These are phyloP conservation scores for Dothidotthia symphoricarpi DNA, from an alignment of 2,329 filamentous ascomycete species.

Conservation along the genomic window DNA sequence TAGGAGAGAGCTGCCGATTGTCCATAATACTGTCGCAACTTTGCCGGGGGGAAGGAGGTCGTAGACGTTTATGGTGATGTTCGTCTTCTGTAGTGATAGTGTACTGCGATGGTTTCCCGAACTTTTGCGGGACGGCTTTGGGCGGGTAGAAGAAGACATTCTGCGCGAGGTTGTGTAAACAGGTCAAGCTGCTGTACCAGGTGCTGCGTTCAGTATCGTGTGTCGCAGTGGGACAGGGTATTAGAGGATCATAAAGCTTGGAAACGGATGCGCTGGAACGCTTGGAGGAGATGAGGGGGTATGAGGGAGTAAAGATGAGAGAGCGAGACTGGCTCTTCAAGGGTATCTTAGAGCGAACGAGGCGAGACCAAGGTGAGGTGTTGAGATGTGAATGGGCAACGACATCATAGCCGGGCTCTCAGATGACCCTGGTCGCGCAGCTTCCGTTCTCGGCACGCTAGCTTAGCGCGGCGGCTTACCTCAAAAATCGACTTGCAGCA, in stretches of 20 bases:
- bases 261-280: slow-evolving; percentile 6
- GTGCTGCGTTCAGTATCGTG: slow-evolving; percentile 7
- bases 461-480: slow-evolving; percentile 6
- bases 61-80: slow-evolving; percentile 75
- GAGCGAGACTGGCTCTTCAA: slow-evolving; percentile 21
- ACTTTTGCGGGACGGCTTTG: slow-evolving; percentile 44
- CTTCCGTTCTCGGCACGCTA: slow-evolving; percentile 10
- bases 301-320: slow-evolving; percentile 7
- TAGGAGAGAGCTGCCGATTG: slow-evolving; percentile 71
- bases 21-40: slow-evolving; percentile 74
- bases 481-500: neutral
- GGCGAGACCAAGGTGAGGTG: slow-evolving; percentile 4
- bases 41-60: slow-evolving; percentile 74
- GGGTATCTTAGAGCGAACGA: slow-evolving; percentile 10
- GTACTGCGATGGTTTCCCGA: slow-evolving; percentile 60
- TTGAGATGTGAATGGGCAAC: slow-evolving; percentile 4
- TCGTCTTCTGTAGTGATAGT: slow-evolving; percentile 67
- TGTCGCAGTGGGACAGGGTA: slow-evolving; percentile 12
- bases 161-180: slow-evolving; percentile 7
- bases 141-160: slow-evolving; percentile 35
- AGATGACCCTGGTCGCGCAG: too few relatives aligned
- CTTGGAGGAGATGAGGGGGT: slow-evolving; percentile 4
- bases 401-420: slow-evolving; percentile 4
- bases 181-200: slow-evolving; percentile 5
- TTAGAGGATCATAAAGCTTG: slow-evolving; percentile 7